Percentiles rank a stretch among this genome's conserved stretches.
phyloP scores from a whole-genome alignment of 2,329 filamentous ascomycete genomes.

The Sporothrix curviconia region DNA sequence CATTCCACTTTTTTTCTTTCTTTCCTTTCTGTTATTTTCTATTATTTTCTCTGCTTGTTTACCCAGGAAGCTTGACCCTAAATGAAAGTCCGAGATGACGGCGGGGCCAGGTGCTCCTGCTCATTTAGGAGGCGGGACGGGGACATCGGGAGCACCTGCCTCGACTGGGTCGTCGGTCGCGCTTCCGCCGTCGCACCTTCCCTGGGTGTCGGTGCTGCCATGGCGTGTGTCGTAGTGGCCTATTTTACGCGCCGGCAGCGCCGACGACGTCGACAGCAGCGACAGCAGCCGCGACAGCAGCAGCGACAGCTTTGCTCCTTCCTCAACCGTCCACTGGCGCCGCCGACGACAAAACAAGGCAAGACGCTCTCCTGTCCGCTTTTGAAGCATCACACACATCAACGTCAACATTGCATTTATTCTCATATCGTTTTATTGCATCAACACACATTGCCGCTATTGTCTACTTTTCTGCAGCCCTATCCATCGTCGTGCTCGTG shows the following conservation, averaged over 20 bases:
- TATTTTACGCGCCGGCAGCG: background rate
- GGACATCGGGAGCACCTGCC: background rate
- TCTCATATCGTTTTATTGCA: background rate
- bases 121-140: background rate
- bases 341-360: background rate
- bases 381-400: background rate
- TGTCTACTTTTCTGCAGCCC: background rate
- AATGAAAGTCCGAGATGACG: background rate
- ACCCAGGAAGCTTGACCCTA: background rate
- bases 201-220: background rate
- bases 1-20: background rate
- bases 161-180: background rate
- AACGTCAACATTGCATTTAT: background rate
- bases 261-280: background rate
- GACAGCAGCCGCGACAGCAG: background rate
- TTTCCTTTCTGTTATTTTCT: background rate
- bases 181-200: background rate
- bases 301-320: background rate
- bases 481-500: background rate
- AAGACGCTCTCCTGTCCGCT: no score
- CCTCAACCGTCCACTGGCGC: background rate
- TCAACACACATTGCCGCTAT: background rate
- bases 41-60: background rate
- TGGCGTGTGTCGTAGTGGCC: background rate
- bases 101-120: conserved; percentile 4